Conservation (phyloP, 805 yeast genomes). For the Ogataea nitratoaversa region DNA sequence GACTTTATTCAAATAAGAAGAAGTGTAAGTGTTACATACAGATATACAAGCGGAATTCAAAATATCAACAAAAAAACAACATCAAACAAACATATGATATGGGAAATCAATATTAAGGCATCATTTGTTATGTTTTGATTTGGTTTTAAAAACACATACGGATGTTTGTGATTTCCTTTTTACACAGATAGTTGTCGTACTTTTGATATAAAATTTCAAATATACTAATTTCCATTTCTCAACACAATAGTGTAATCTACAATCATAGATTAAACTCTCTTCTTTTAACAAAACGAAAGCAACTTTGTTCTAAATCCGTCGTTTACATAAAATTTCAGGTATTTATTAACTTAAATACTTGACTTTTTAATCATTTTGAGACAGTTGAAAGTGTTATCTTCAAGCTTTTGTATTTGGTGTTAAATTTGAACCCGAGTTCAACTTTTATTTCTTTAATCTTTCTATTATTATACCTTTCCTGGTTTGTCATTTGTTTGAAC, state of each 20-base stretch:
- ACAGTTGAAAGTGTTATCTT: constrained; percentile 12
- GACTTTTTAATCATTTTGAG: not conserved
- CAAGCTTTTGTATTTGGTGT: constrained; percentile 25
- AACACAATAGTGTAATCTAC: not conserved
- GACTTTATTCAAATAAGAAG: constrained; percentile 1
- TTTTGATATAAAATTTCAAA: not conserved
- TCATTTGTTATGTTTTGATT: no score
- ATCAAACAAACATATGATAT: not conserved
- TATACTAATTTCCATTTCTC: not conserved
- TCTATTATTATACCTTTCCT: not conserved
- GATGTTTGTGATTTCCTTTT: no score
- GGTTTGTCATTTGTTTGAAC: not conserved
- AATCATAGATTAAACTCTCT: constrained; percentile 1
- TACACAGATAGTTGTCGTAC: not conserved
- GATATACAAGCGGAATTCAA: no score
- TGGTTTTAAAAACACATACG: no score
- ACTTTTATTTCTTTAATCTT: not conserved
- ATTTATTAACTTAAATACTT: constrained; percentile 26
- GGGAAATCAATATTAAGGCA: no score
- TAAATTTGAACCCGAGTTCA: constrained; percentile 27
- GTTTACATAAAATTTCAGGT: constrained; percentile 9
- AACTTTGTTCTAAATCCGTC: constrained; percentile 8
- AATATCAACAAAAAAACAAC: not conserved
- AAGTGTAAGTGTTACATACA: constrained; percentile 1
- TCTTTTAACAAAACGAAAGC: constrained; percentile 9